Percentiles rank a stretch among this genome's conserved stretches.
These are phyloP conservation scores for Fusarium cicatricum DNA, from an alignment of 2,329 filamentous ascomycete species.

Conservation along the genomic window DNA sequence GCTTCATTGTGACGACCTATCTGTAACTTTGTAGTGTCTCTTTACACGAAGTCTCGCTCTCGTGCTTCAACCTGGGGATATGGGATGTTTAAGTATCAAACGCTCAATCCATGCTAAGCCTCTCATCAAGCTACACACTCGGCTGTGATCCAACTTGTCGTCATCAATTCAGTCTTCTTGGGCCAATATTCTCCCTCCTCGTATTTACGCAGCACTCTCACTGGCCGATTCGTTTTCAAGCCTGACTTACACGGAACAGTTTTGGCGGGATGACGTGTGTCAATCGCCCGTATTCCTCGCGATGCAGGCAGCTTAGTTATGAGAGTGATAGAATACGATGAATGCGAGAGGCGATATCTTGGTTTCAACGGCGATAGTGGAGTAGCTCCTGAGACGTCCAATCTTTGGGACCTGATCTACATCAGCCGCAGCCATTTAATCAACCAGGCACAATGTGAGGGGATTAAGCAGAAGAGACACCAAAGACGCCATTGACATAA, in stretches of 20 bases:
- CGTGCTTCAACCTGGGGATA: neutral
- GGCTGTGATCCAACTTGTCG: neutral
- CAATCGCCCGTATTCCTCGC: slow-evolving; percentile 8
- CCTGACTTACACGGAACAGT: neutral
- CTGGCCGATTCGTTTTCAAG: neutral
- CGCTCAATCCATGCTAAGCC: neutral
- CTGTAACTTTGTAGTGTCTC: neutral
- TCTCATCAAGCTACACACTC: neutral
- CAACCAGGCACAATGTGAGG: too few relatives aligned
- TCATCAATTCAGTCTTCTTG: neutral
- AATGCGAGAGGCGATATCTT: slow-evolving; percentile 2
- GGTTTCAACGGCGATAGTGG: neutral
- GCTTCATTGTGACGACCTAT: slow-evolving; percentile 19
- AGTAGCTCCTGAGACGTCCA: neutral
- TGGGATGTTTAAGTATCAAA: neutral
- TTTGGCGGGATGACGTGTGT: neutral
- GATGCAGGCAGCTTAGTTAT: neutral
- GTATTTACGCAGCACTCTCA: neutral
- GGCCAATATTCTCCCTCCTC: neutral
- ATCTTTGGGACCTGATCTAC: neutral
- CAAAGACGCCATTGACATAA: too few relatives aligned
- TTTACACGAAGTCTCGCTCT: neutral
- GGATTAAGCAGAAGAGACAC: neutral
- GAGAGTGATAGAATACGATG: neutral
- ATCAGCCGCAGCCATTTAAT: neutral